Percentiles rank a stretch among this genome's conserved stretches.
These are phyloP conservation scores for Spirogloea muscicola DNA, from an alignment of 139 green algal genomes.

Conservation along the genomic window DNA sequence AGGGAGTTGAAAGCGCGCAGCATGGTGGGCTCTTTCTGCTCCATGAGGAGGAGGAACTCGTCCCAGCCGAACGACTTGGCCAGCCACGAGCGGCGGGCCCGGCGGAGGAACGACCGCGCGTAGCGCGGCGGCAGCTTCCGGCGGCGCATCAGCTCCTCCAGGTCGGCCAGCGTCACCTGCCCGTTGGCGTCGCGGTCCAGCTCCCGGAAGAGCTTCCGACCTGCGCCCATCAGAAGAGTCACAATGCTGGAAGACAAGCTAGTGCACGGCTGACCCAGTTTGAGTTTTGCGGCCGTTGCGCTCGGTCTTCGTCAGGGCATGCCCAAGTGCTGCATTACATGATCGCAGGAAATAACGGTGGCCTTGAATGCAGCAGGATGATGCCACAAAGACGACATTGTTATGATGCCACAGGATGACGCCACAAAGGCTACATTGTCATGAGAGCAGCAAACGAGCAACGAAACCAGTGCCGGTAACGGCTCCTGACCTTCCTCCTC, in stretches of 20 bases:
- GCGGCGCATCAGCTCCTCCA: conserved; percentile 54
- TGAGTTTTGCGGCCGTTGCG: neutral
- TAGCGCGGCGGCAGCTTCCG: conserved; percentile 58
- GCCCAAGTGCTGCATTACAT: neutral
- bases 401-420: neutral
- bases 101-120: conserved; percentile 54
- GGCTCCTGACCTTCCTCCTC: conserved; percentile 20
- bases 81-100: conserved; percentile 47
- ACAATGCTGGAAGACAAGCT: no score
- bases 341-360: neutral
- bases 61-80: conserved; percentile 54
- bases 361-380: neutral
- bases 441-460: neutral
- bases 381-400: neutral
- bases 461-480: neutral
- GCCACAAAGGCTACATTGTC: neutral
- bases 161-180: conserved; percentile 56
- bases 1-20: conserved; percentile 61
- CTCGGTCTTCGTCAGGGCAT: no score
- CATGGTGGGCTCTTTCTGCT: conserved; percentile 62
- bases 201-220: conserved; percentile 57
- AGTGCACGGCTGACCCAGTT: no score
- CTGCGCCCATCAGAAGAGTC: conserved; percentile 12
- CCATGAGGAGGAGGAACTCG: conserved; percentile 62
- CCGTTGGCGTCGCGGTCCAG: conserved; percentile 60